Evolutionary conservation across 495 filamentous ascomycete species (phyloP).

Genomic region (Parathielavia appendiculata): DNA sequence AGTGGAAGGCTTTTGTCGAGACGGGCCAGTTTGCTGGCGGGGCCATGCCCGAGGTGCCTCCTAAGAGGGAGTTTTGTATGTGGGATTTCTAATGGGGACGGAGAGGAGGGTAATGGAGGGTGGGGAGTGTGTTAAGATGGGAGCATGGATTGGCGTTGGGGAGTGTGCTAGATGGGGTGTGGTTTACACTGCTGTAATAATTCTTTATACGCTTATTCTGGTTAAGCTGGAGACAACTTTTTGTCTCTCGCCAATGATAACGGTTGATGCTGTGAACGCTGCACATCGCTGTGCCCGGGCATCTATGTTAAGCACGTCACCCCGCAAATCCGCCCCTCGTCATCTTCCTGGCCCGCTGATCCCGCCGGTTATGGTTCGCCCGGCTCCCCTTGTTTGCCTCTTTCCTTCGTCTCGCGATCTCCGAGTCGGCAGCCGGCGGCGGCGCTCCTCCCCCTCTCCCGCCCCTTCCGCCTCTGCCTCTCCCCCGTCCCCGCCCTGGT

Average conservation of each 20-base stretch:
- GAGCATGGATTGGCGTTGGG: not conserved
- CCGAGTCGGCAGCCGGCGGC: conserved; percentile 56
- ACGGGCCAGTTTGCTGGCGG: conserved; percentile 60
- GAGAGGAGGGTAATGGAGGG: not conserved
- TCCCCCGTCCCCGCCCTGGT: conserved; percentile 48
- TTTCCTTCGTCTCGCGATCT: conserved; percentile 51
- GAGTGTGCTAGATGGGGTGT: not conserved
- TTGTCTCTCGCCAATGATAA: too few species aligned
- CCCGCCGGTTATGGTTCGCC: conserved; percentile 62
- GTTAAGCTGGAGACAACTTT: too few species aligned
- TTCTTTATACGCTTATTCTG: too few species aligned
- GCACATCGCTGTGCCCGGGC: too few species aligned
- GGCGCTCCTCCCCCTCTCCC: conserved; percentile 53
- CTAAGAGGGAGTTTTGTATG: conserved; percentile 65
- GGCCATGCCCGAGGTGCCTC: conserved; percentile 64
- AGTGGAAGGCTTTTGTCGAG: conserved; percentile 55
- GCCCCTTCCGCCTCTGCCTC: conserved; percentile 48
- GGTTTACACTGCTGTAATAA: too few species aligned
- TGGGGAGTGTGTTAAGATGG: too few species aligned
- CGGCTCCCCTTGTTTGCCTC: conserved; percentile 58
- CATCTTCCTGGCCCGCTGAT: conserved; percentile 75
- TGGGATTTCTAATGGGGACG: conserved; percentile 57
- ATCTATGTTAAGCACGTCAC: not conserved
- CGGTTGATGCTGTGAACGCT: too few species aligned
- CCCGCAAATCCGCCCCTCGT: conserved; percentile 41